Evolutionary conservation across 2,329 filamentous ascomycete genomes (phyloP).

Genomic region (Aureobasidium melanogenum): DNA sequence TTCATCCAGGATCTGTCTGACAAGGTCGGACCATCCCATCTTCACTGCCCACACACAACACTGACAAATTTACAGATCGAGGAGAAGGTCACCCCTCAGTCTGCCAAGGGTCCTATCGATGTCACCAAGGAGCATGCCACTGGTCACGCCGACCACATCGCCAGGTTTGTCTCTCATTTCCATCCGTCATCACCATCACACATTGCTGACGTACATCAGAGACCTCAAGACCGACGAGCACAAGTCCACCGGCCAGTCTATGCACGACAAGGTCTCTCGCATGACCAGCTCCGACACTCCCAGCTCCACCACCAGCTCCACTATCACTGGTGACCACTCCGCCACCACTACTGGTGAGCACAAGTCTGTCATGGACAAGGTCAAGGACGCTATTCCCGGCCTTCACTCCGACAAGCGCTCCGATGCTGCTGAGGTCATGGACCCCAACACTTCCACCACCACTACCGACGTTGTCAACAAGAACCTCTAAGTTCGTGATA

Average conservation of each 20-base stretch:
- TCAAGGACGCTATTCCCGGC: conserved; percentile 7
- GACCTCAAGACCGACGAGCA: conserved; percentile 4
- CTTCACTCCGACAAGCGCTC: conserved; percentile 4
- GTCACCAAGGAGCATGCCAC: background rate
- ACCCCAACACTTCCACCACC: conserved; percentile 4
- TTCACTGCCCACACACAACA: background rate
- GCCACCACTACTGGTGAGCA: background rate
- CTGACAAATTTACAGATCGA: background rate
- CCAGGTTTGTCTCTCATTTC: background rate
- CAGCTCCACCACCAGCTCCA: background rate
- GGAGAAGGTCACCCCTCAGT: conserved; percentile 3
- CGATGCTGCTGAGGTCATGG: background rate
- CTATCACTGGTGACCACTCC: too few species aligned
- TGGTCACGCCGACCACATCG: background rate
- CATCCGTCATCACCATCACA: background rate
- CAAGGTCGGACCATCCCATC: background rate
- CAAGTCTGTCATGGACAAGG: conserved; percentile 1
- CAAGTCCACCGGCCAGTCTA: conserved; percentile 5
- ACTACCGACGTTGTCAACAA: background rate
- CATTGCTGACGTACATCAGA: background rate
- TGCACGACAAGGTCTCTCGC: conserved; percentile 6
- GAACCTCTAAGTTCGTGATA: background rate
- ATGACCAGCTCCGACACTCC: background rate
- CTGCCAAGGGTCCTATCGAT: conserved; percentile 6
- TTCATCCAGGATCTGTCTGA: conserved; percentile 8